Evolutionary conservation across 495 filamentous ascomycete genomes (phyloP), one percentile per base, ranked within the genome.

Genomic region (Jackrogersella multiformis): DNA sequence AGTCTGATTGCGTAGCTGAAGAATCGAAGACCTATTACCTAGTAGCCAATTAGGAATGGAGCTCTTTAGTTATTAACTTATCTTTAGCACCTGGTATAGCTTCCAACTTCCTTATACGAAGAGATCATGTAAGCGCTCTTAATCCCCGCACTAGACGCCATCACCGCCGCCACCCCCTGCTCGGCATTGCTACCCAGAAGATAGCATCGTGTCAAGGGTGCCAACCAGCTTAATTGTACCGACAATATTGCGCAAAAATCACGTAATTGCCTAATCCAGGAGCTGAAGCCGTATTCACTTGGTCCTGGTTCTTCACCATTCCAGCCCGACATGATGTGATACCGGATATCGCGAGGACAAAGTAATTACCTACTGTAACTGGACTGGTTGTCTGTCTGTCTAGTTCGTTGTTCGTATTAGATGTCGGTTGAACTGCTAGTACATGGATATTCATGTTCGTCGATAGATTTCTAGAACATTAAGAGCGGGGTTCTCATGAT

Each of bases 201-300:
- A 41, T 26, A 45, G 5, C 41, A 23, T 8, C 7, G 21, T 44
- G 24, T n/a, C 54, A 54, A 53, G 54, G 38, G 35, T 56, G 15
- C n/a, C 23, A 26, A 16, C 64, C 34, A 59, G 48, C 55, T 66
- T 60, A 55, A 55, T 49, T 42, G 38, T 42, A n/a, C n/a, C n/a
- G n/a, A n/a, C n/a, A n/a, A n/a, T n/a, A n/a, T n/a, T n/a, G 6
- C 18, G 39, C 45, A 20, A 45, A 46, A 15, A 67, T 57, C 65
- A 54, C 53, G 65, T 56, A 68, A 62, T 68, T 69, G 36, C 66
- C 66, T 62, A 58, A 53, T 57, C 2, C 45, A 62, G 65, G 39
- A 39, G 26, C 54, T 41, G 21, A 32, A 0, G 7, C 56, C 24
- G 41, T 42, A 52, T 35, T 15, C 26, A 12, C 1, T 34, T 32